phyloP scores from a whole-genome alignment of 805 yeast genomes.

The Candida corydali region DNA sequence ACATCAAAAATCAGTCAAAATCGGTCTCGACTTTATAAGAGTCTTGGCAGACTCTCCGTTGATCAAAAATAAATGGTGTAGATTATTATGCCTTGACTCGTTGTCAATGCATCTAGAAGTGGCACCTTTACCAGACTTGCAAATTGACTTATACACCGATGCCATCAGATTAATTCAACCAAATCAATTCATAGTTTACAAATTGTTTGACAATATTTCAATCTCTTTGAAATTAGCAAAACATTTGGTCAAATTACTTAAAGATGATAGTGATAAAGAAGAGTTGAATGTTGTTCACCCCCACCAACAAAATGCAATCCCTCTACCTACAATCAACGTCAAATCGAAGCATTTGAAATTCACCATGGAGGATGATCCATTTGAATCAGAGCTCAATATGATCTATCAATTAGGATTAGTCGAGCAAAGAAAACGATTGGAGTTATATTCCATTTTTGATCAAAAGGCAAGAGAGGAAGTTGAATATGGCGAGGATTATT shows the following conservation, averaged over 20 bases:
- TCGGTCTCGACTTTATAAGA: slow-evolving; percentile 29
- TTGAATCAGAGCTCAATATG: slow-evolving; percentile 37
- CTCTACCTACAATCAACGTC: slow-evolving; percentile 25
- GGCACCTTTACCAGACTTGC: slow-evolving; percentile 10
- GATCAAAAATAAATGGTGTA: slow-evolving; percentile 43
- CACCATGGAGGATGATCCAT: slow-evolving; percentile 42
- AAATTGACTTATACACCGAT: slow-evolving; percentile 19
- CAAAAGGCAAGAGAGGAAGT: slow-evolving; percentile 5
- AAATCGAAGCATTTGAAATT: slow-evolving; percentile 25
- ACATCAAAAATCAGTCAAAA: slow-evolving; percentile 3
- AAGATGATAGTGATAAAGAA: slow-evolving; percentile 8
- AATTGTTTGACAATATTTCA: slow-evolving; percentile 36
- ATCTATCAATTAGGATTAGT: slow-evolving; percentile 37
- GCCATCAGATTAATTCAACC: slow-evolving; percentile 34
- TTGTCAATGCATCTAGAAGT: slow-evolving; percentile 13
- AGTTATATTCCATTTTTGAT: slow-evolving; percentile 23
- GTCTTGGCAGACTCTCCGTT: slow-evolving; percentile 53
- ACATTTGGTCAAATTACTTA: slow-evolving; percentile 26
- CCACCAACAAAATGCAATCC: slow-evolving; percentile 22
- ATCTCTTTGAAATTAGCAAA: slow-evolving; percentile 29
- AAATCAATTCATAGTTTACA: slow-evolving; percentile 32
- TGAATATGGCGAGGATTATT: slow-evolving; percentile 20
- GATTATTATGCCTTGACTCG: slow-evolving; percentile 40
- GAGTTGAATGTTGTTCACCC: slow-evolving; percentile 24
- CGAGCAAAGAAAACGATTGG: slow-evolving; percentile 37